phyloP scores from a whole-genome alignment of 2,329 filamentous ascomycete genomes.

The Paraphoma chrysanthemicola region DNA sequence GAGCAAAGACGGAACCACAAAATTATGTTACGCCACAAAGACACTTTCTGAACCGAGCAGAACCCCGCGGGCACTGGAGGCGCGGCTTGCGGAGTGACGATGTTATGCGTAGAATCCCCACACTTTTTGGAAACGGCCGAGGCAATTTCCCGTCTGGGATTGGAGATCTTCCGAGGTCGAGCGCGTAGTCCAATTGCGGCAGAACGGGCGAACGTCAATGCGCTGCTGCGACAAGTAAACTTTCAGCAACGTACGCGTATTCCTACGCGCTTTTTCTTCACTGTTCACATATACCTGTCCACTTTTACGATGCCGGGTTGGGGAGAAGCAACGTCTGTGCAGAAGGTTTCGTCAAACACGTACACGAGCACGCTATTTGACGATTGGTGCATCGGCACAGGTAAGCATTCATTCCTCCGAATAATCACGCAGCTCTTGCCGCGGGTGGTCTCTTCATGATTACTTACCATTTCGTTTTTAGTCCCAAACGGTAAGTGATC shows the following conservation, averaged over 20 bases:
- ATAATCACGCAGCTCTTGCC: too few species aligned
- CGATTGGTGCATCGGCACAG: constrained; percentile 71
- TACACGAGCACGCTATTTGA: constrained; percentile 64
- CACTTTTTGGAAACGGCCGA: constrained; percentile 21
- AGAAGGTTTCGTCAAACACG: constrained; percentile 60
- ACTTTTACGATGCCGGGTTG: constrained; percentile 48
- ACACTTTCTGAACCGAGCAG: constrained; percentile 16
- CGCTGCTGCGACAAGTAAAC: too few species aligned
- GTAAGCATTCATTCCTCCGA: constrained; percentile 45
- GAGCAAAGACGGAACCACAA: constrained; percentile 8
- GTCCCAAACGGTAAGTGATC: constrained; percentile 62
- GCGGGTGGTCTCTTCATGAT: too few species aligned
- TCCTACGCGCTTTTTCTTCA: neutral
- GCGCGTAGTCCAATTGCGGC: neutral
- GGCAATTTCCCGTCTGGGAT: constrained; percentile 22
- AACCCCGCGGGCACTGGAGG: constrained; percentile 4
- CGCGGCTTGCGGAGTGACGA: constrained; percentile 19
- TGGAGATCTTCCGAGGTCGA: neutral
- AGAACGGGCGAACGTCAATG: neutral
- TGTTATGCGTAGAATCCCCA: constrained; percentile 22
- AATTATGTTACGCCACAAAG: constrained; percentile 15
- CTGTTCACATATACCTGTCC: neutral
- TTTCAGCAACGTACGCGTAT: too few species aligned
- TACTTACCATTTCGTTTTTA: constrained; percentile 31
- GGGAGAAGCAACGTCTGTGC: constrained; percentile 57